Base-by-base conservation (phyloP, 1,284 basidiomycete species). In the Sanghuangporus sanghuang region DNA sequence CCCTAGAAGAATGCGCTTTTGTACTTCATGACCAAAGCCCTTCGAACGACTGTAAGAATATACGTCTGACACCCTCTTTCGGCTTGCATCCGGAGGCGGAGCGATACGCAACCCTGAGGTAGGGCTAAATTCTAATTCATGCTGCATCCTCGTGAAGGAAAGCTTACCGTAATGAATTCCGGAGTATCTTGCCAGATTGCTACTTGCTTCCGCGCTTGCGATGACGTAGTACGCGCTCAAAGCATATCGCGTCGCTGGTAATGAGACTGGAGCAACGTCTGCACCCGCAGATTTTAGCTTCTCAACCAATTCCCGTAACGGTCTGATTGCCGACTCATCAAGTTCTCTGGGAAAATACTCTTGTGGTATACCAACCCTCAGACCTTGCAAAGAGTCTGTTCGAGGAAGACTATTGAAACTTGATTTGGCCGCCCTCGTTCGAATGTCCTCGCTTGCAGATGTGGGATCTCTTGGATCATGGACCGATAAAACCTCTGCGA, bases 151-250 rank as follows among this genome's bases (percentile, higher is more conserved):
- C 9, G 61, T 54, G 61, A 12, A 55, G 27, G 63, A 12, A 36
- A 7, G 68, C 76, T 57, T 56, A 85, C 89, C 90, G 69, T 86
- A 89, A 67, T 85, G 78, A 11, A 96, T 82, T 0, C 96, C 96
- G 59, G 96, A 94, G 73, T 91, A 99, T 40, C 95, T 81, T 0
- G 92, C 94, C 46, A 99, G 78, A 71, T 97, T 98, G 68, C 93
- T 96, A 68, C 92, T 92, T 0, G 96, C 96, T 72, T 99, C 97
- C 0, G 97, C 95, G 65, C 87, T 92, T 0, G 96, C 93, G 21
- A 98, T 82, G 11, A 98, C 92, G 71, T 99, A 99, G 79, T 99
- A 99, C 4, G 95, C 92, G 59, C 94, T 93, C 1, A 98, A 79
- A 0, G 93, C 92, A 69, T 90, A 90, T 0, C 77, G 78, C 0